Percentiles rank a stretch among this genome's conserved stretches.
Conservation (phyloP, 1,284 basidiomycete species). For the Wolfiporia cocos region DNA sequence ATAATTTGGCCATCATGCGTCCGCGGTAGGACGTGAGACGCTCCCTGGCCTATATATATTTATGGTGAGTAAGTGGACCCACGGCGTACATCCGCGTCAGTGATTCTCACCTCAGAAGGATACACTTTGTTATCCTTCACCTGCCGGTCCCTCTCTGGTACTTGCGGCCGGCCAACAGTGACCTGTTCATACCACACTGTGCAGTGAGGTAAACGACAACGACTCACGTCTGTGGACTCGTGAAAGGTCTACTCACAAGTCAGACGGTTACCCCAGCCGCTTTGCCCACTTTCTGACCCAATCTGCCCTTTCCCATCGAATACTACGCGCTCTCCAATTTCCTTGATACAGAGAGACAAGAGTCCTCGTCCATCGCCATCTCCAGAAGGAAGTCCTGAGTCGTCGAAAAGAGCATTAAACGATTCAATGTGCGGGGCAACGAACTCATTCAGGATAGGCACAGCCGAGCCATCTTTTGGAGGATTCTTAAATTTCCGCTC, state of each 20-base stretch:
- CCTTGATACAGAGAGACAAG: slow-evolving; percentile 74
- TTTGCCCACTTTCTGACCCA: slow-evolving; percentile 45
- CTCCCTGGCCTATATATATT: slow-evolving; percentile 71
- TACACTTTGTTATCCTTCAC: slow-evolving; percentile 79
- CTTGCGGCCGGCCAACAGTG: slow-evolving; percentile 81
- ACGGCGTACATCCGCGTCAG: neutral
- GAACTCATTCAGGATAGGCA: slow-evolving; percentile 88
- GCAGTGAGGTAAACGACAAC: slow-evolving; percentile 2
- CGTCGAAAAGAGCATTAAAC: slow-evolving; percentile 94
- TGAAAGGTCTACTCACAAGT: slow-evolving; percentile 57
- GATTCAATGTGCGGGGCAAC: slow-evolving; percentile 93
- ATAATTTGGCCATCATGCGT: slow-evolving; percentile 85
- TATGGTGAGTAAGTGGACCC: neutral
- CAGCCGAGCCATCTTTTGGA: slow-evolving; percentile 59
- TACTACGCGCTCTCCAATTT: slow-evolving; percentile 86
- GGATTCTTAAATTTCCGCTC: slow-evolving; percentile 84
- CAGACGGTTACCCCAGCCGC: slow-evolving; percentile 76
- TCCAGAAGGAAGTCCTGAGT: slow-evolving; percentile 65
- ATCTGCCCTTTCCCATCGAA: slow-evolving; percentile 75
- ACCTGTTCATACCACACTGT: slow-evolving; percentile 90
- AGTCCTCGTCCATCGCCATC: slow-evolving; percentile 79
- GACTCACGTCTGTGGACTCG: slow-evolving; percentile 6
- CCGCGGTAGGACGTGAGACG: slow-evolving; percentile 89
- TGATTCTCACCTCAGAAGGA: slow-evolving; percentile 73
- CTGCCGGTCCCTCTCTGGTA: slow-evolving; percentile 78